A percentile compares a stretch with the other conserved stretches of the same genome.
Evolutionary conservation across 306 rosid genomes (phyloP).

Genomic region (Cicer chorassanicum): DNA sequence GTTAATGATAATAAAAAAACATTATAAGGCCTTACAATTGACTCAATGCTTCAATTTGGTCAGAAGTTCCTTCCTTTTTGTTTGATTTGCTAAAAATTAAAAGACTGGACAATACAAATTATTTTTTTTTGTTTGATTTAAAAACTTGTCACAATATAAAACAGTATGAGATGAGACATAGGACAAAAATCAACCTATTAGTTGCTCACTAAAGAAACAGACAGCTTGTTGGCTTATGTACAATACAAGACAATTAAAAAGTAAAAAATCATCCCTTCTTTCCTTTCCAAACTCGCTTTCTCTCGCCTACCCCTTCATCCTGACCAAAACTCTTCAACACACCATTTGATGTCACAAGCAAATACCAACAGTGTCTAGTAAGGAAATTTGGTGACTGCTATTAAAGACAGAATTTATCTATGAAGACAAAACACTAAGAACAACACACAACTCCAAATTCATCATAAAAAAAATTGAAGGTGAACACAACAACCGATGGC

Average conservation of each 20-base stretch:
- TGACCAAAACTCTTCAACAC: neutral
- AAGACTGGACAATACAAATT: too few species aligned
- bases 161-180: neutral
- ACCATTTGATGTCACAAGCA: neutral
- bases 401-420: neutral
- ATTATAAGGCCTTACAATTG: neutral
- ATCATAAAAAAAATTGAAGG: neutral
- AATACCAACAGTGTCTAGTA: neutral
- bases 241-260: neutral
- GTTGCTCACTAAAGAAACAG: neutral
- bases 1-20: neutral
- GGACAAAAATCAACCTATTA: neutral
- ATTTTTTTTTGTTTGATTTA: neutral
- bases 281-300: neutral
- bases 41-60: neutral
- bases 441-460: neutral
- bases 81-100: too few species aligned
- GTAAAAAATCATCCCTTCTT: neutral
- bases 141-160: neutral
- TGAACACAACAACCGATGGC: neutral
- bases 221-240: neutral
- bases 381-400: neutral
- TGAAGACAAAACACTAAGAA: neutral
- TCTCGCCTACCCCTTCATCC: neutral
- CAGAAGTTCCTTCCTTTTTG: neutral